phyloP scores from a whole-genome alignment of 129 eudicot species.

The Rutidosis leptorrhynchoides region DNA sequence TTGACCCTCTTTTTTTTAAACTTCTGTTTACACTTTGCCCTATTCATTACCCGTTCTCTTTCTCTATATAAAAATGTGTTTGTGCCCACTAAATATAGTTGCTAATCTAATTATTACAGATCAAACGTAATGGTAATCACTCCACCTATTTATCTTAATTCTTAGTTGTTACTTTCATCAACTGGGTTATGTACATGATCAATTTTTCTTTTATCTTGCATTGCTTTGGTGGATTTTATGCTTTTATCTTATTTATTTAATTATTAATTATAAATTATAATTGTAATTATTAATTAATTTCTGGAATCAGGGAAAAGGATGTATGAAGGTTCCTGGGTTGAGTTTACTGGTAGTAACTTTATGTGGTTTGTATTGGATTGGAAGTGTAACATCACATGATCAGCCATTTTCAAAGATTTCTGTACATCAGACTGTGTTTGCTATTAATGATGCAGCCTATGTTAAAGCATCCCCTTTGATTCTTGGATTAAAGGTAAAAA shows the following conservation, averaged over 20 bases:
- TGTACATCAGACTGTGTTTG: conserved; percentile 52
- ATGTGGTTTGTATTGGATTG: conserved; percentile 41
- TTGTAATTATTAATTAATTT: background rate
- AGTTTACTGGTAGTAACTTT: conserved; percentile 33
- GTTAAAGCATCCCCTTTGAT: conserved; percentile 67
- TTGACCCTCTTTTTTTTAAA: conserved; percentile 10
- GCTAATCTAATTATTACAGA: conserved; percentile 15
- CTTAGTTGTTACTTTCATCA: conserved; percentile 1
- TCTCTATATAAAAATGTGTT: background rate
- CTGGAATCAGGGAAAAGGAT: conserved; percentile 21
- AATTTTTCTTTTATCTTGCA: background rate
- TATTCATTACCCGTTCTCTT: background rate
- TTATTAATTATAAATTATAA: too few relatives aligned
- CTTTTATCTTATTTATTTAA: too few relatives aligned
- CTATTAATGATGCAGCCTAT: conserved; percentile 55
- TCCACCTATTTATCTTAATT: background rate
- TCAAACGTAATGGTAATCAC: conserved; percentile 26
- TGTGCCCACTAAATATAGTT: background rate
- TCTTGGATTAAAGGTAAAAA: conserved; percentile 67
- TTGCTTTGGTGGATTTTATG: background rate
- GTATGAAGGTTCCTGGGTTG: conserved; percentile 36
- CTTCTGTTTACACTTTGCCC: conserved; percentile 26
- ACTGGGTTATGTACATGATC: background rate
- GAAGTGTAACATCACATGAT: conserved; percentile 55
- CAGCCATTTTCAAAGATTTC: conserved; percentile 72